Evolutionary conservation across 108 stramenopile species (phyloP).

Genomic region (Skeletonema potamos): DNA sequence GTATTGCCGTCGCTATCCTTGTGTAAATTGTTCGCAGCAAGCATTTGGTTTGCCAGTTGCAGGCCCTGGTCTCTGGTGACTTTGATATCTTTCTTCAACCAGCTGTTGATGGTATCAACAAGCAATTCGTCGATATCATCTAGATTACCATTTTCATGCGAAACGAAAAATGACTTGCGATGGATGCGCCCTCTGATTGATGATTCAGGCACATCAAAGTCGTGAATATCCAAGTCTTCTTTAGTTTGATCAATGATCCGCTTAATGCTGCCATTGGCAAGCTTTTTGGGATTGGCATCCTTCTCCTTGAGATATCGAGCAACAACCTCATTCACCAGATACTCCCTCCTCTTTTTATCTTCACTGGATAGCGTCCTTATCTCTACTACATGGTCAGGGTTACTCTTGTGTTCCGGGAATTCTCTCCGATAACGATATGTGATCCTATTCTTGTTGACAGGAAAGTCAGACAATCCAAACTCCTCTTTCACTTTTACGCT

Average conservation of each 20-base stretch:
- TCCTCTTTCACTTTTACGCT: constrained; percentile 6
- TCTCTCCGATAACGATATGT: constrained; percentile 1
- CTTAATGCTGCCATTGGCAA: not conserved
- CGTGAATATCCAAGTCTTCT: constrained; percentile 23
- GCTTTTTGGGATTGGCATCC: constrained; percentile 6
- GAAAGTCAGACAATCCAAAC: constrained; percentile 5
- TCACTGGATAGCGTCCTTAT: constrained; percentile 9
- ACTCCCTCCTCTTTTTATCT: constrained; percentile 12
- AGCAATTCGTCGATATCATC: constrained; percentile 15
- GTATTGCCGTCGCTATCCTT: constrained; percentile 7
- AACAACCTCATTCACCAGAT: constrained; percentile 13
- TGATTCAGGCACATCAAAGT: constrained; percentile 9
- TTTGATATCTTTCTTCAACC: constrained; percentile 1
- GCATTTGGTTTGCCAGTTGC: constrained; percentile 1
- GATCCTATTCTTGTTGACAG: not conserved
- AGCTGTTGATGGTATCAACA: constrained; percentile 15
- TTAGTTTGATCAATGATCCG: constrained; percentile 9
- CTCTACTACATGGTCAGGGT: not conserved
- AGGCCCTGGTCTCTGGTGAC: constrained; percentile 20
- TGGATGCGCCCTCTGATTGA: constrained; percentile 13
- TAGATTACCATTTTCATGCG: not conserved
- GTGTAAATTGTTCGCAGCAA: constrained; percentile 9
- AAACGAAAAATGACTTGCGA: constrained; percentile 10
- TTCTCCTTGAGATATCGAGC: constrained; percentile 19
- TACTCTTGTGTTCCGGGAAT: constrained; percentile 1